phyloP scores from a whole-genome alignment of 1,139 yeast species.

The Suhomyces ambrosiae region DNA sequence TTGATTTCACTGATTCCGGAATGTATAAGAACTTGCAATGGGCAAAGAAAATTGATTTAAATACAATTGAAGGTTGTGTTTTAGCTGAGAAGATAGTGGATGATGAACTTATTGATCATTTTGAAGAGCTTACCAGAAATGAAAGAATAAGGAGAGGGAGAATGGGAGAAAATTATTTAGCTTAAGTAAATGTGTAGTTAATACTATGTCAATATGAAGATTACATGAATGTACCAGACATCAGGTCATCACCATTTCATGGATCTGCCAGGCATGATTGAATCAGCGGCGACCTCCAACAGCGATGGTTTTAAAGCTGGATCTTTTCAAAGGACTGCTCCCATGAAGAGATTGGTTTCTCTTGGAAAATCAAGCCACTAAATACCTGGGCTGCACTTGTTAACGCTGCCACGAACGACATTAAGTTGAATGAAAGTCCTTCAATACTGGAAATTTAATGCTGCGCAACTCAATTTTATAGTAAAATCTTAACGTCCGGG shows the following conservation, averaged over 20 bases:
- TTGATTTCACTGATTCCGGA: constrained; percentile 59
- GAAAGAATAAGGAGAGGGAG: constrained; percentile 47
- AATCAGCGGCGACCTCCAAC: constrained; percentile 32
- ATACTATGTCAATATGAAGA: neutral
- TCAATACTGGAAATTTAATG: neutral
- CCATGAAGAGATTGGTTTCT: constrained; percentile 20
- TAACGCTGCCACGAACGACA: constrained; percentile 22
- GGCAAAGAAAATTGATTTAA: constrained; percentile 47
- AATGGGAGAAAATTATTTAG: constrained; percentile 47
- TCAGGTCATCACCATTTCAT: constrained; percentile 52
- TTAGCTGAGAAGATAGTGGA: constrained; percentile 36
- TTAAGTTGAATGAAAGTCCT: constrained; percentile 10
- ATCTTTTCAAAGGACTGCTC: constrained; percentile 17
- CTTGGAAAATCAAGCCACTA: constrained; percentile 26
- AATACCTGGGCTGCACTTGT: constrained; percentile 26
- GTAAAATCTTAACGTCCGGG: constrained; percentile 15
- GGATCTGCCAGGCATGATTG: constrained; percentile 25
- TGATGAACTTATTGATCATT: constrained; percentile 32
- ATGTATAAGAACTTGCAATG: constrained; percentile 59
- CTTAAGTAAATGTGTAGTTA: constrained; percentile 4
- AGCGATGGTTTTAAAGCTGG: constrained; percentile 52
- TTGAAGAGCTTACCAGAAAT: constrained; percentile 33
- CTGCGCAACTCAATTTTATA: neutral
- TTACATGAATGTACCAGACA: constrained; percentile 27
- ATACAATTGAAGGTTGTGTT: constrained; percentile 30